Evolutionary conservation across 768 basidiomycete genomes (phyloP), one percentile per base, ranked within the genome.

Genomic region (Russula griseocarnosa): DNA sequence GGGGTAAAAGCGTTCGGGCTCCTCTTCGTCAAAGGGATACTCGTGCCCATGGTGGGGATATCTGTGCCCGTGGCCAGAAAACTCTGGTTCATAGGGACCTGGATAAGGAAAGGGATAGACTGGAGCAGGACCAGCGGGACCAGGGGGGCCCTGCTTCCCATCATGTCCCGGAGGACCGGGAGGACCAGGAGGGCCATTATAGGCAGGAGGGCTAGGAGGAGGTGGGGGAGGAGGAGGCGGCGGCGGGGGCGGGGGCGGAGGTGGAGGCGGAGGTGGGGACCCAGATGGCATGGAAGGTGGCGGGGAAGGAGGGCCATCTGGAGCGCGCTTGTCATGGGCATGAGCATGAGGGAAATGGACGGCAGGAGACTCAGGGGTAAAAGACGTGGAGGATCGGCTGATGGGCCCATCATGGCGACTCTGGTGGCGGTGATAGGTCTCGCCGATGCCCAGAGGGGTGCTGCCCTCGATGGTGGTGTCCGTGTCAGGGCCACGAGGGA

Each of bases 391-490:
- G 18, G n/a, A 8, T 34, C 22, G 16, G 34, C 13, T 18, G n/a
- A 18, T 32, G 51, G 7, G 6, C 14, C 24, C 9, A n/a, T 32
- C 44, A 3, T 36, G n/a, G 32, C 54, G 10, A 26, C 28, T 20
- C 47, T 42, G 7, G 36, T 56, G 50, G 49, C 22, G 34, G 26
- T 65, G 64, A 40, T 65, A 60, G 13, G 22, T 24, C 3, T 26
- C n/a, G 10, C 11, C 38, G 40, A 60, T 2, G 32, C 49, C 55
- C 10, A 65, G 8, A 2, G 59, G 55, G 18, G 36, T 52, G 13
- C 10, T 28, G 26, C 38, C 38, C 46, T 56, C 42, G 24, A 61
- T 11, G 40, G 61, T 55, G 8, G 64, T 65, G 42, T 65, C 64
- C 0, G 47, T 13, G 4, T 20, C 54, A 18, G 46, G 53, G 11